These are phyloP conservation scores for Aspergillus panamensis DNA, from an alignment of 495 filamentous ascomycete genomes.

Conservation along the genomic window DNA sequence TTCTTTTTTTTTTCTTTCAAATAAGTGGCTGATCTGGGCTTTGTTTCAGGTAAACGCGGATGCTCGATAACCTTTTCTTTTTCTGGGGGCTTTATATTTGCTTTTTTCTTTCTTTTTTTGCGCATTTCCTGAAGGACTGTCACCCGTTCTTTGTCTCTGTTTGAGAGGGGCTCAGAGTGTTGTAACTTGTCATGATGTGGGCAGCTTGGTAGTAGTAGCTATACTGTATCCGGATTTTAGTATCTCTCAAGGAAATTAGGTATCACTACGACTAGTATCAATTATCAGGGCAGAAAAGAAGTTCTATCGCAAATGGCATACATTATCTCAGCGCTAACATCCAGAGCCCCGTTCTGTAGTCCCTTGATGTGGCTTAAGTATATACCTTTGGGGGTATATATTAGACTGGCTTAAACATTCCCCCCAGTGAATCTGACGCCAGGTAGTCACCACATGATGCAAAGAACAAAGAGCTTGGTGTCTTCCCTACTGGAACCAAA, in stretches of 20 bases:
- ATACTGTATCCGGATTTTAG: too few relatives aligned
- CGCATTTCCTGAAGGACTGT: background rate
- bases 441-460: constrained; percentile 3
- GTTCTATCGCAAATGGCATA: background rate
- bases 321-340: background rate
- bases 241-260: background rate
- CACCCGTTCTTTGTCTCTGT: background rate
- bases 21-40: background rate
- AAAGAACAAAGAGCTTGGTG: background rate
- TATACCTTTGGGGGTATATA: too few relatives aligned
- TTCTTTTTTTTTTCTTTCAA: background rate
- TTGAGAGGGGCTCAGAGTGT: too few relatives aligned
- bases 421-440: constrained; percentile 3
- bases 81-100: background rate
- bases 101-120: background rate
- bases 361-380: background rate
- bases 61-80: constrained; percentile 1
- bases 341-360: background rate
- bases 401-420: too few relatives aligned
- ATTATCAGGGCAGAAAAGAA: background rate
- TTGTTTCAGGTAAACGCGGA: constrained; percentile 22
- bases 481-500: background rate
- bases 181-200: too few relatives aligned
- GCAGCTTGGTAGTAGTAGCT: too few relatives aligned
- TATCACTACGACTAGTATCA: background rate